Evolutionary conservation across 2,329 filamentous ascomycete genomes (phyloP), one percentile per base, ranked within the genome.

Genomic region (Elsinoe fawcettii): DNA sequence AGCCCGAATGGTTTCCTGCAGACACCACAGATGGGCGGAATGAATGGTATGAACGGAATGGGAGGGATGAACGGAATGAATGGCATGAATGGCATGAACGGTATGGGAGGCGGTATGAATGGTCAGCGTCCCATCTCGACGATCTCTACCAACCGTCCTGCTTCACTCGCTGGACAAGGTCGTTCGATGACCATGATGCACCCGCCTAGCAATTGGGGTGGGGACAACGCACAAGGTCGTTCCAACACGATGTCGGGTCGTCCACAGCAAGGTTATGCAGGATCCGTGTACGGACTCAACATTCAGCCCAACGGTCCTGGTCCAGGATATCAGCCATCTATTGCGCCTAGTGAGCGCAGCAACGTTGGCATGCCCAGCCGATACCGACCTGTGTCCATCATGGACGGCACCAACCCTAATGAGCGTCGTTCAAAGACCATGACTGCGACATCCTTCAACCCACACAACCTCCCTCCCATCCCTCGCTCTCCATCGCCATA

Each of bases 311-410:
- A 69, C 66, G 66, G 65, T 37, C 65, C 65, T 46, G 64, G 75
- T 47, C 71, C 72, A 54, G 84, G 82, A 7, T 97, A 97, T 71
- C 81, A 90, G 1, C 84, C 90, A 1, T 97, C 92, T 0, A 95
- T 99, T 63, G 92, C 93, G 2, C 93, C 93, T 1, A 96, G 90
- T 4, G 93, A 97, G 74, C 86, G 93, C 60, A 97, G 91, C 77
- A 97, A 95, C 69, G 77, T 96, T 60, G 93, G 93, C 14, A 80
- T 95, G 55, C 90, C 93, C 7, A 86, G 89, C 30, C 84, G 93
- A 44, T 99, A 99, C 73, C 83, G 93, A 46, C 90, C 93, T 1
- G 92, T 97, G 0, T 90, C 88, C 0, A 85, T 86, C 16, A 51
- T 60, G 53, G 55, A 63, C 46, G 54, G 39, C 20, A 22, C 18